Base-by-base conservation (phyloP, 805 yeast species). In the Metschnikowia sp. region DNA sequence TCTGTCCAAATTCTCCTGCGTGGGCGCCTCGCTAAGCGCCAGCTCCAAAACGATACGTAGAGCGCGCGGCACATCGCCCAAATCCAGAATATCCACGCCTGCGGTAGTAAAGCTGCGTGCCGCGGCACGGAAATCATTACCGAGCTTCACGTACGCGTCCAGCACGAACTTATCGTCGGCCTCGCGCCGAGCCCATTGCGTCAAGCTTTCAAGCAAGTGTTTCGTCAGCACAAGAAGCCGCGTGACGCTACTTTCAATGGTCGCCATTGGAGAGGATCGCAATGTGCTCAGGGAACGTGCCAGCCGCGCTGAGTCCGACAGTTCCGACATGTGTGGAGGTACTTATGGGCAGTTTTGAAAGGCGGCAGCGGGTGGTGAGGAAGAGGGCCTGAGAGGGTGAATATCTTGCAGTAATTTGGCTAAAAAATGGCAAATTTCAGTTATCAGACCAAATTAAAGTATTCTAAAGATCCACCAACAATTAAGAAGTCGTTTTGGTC, bases 51-150 rank as follows among this genome's bases (percentile, higher is more conserved):
- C 88, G 6, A 76, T 75, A 44, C 99, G 74, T 32, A 94, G 70
- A 11, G 84, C 81, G 49, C 79, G 83, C 0, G 99, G 98, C 1
- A 94, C 96, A 60, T 92, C 96, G 1, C 96, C 94, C 28, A 94
- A 70, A 61, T 89, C 96, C 10, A 83, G 72, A 12, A 86, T 84
- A 54, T 86, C 91, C 4, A 94, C 82, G 0, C 96, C 96, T 3
- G 88, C 84, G 47, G 76, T 76, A 5, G 82, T 70, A 63, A 92
- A 91, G 3, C 95, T 87, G 50, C 88, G 77, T 19, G 91, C 82
- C 0, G 95, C 88, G 3, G 87, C 81, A 56, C 92, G 83, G 73
- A 90, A 94, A 65, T 92, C 97, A 60, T 91, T 94, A 0, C 99
- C 99, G 29, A 94, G 76, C 54, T 82, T 84, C 12, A 94, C 99